Percentiles rank a stretch among this genome's conserved stretches.
Evolutionary conservation across 108 stramenopile genomes (phyloP).

Genomic region (Cyclotella baltica): DNA sequence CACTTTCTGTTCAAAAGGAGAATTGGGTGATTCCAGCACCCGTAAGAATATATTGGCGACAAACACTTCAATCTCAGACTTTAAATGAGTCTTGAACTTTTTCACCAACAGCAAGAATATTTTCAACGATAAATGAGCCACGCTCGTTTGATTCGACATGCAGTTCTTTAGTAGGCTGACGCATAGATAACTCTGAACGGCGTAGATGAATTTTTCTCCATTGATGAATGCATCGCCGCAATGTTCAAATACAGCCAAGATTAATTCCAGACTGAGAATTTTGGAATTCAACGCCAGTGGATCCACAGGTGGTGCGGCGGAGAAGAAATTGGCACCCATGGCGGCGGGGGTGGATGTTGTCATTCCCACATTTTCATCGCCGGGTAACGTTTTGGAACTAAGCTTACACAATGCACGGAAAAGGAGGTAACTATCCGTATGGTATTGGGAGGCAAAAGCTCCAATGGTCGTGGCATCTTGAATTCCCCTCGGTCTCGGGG

Average conservation of each 20-base stretch:
- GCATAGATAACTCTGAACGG: conserved; percentile 94
- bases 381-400: conserved; percentile 85
- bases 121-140: conserved; percentile 93
- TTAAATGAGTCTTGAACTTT: conserved; percentile 94
- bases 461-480: conserved; percentile 19
- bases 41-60: conserved; percentile 96
- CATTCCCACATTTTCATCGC: conserved; percentile 57
- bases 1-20: conserved; percentile 94
- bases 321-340: conserved; percentile 49
- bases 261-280: conserved; percentile 93
- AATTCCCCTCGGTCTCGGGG: neutral
- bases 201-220: conserved; percentile 90
- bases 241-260: conserved; percentile 88
- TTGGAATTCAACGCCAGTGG: conserved; percentile 90
- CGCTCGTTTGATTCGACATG: conserved; percentile 90
- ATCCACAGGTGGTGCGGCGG: conserved; percentile 57
- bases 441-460: conserved; percentile 83
- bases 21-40: conserved; percentile 95
- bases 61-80: conserved; percentile 97
- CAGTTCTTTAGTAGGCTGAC: conserved; percentile 95
- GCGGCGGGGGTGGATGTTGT: conserved; percentile 7
- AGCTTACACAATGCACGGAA: conserved; percentile 97
- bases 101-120: conserved; percentile 93
- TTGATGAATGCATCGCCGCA: conserved; percentile 82
- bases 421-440: conserved; percentile 94